Evolutionary conservation across 352 stramenopile genomes (phyloP).

Genomic region (Globisporangium takayamanum): DNA sequence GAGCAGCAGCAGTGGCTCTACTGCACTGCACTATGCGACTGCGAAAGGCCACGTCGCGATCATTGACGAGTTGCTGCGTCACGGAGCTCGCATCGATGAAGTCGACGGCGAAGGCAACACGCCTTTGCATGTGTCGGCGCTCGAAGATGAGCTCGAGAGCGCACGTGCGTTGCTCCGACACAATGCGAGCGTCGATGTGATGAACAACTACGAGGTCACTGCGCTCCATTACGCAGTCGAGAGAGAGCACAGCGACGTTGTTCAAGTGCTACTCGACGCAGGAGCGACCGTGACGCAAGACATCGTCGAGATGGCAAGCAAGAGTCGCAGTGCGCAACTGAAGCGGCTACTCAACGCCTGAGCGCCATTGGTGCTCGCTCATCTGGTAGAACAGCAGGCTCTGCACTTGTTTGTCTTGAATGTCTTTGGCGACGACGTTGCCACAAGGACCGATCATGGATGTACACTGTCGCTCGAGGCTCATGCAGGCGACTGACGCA

Average conservation of each 20-base stretch:
- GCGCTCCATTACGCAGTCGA: constrained; percentile 46
- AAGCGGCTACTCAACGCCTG: no score
- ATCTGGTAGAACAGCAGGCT: no score
- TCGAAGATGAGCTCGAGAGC: not conserved
- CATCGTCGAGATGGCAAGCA: no score
- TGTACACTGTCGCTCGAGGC: no score
- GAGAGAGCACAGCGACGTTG: constrained; percentile 59
- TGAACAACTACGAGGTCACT: no score
- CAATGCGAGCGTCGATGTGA: not conserved
- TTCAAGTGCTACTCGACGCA: constrained; percentile 56
- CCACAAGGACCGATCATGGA: no score
- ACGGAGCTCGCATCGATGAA: not conserved
- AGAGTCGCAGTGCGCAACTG: no score
- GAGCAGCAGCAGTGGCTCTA: not conserved
- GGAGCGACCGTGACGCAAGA: no score
- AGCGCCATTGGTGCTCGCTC: no score
- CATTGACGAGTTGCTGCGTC: not conserved
- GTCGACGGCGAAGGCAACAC: not conserved
- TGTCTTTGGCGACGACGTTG: no score
- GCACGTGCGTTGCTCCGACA: not conserved
- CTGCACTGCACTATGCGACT: not conserved
- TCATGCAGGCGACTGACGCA: no score
- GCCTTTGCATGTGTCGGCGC: not conserved
- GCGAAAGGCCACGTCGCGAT: not conserved
- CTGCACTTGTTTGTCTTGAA: no score